Evolutionary conservation across 169 alveolate genomes (phyloP).

Genomic region (Fabrea salina): DNA sequence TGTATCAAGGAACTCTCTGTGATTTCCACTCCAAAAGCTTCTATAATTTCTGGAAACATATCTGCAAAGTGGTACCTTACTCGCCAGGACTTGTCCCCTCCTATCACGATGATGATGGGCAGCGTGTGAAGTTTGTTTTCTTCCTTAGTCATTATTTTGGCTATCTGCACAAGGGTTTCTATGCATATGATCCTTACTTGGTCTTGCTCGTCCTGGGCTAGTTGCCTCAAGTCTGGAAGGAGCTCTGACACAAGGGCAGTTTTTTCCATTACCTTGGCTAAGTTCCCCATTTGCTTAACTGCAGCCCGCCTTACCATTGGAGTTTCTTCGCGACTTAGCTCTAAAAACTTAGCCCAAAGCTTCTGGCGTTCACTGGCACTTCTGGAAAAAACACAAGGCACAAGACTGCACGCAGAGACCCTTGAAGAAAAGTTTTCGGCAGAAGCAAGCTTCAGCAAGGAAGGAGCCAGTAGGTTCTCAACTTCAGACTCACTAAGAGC

Average conservation of each 20-base stretch:
- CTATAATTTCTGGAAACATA: conserved; percentile 71
- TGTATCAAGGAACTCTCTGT: conserved; percentile 64
- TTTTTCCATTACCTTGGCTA: conserved; percentile 39
- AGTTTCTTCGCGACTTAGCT: conserved; percentile 78
- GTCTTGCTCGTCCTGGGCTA: conserved; percentile 78
- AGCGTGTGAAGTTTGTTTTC: conserved; percentile 71
- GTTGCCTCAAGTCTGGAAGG: conserved; percentile 63
- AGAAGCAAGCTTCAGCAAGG: conserved; percentile 55
- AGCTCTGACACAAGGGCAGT: conserved; percentile 55
- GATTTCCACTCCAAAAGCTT: conserved; percentile 78
- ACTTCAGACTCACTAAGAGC: conserved; percentile 56
- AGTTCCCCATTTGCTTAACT: conserved; percentile 62
- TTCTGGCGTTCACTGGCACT: conserved; percentile 65
- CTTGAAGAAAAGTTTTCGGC: conserved; percentile 76
- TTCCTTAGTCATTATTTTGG: conserved; percentile 64
- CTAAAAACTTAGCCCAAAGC: conserved; percentile 70
- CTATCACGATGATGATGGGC: conserved; percentile 64
- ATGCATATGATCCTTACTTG: conserved; percentile 69
- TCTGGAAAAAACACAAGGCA: conserved; percentile 59
- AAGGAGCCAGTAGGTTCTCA: conserved; percentile 48
- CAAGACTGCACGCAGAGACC: conserved; percentile 70
- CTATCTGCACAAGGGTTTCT: conserved; percentile 62
- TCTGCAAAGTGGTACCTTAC: conserved; percentile 73
- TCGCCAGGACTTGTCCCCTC: conserved; percentile 83
- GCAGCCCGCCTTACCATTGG: conserved; percentile 85